These are phyloP conservation scores for Medicago arabica DNA, from an alignment of 306 rosid genomes.

Conservation along the genomic window DNA sequence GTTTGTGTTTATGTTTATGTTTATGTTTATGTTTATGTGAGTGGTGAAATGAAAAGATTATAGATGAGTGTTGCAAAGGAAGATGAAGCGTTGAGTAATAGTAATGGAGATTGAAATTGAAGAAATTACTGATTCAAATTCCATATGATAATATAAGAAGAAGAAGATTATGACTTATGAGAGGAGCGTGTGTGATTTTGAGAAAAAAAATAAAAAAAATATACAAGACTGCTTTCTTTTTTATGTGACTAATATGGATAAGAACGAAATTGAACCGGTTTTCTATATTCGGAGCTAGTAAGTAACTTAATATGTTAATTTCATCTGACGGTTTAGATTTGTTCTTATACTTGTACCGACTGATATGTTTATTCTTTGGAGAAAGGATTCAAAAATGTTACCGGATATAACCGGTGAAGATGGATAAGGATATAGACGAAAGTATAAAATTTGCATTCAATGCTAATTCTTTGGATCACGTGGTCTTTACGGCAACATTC, in stretches of 20 bases:
- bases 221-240: background rate
- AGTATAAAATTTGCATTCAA: constrained; percentile 31
- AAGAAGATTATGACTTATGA: background rate
- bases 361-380: background rate
- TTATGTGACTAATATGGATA: constrained; percentile 48
- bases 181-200: constrained; percentile 24
- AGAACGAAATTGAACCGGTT: constrained; percentile 51
- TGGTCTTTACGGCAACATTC: constrained; percentile 40
- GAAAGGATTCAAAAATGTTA: background rate
- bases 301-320: no score
- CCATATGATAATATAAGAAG: constrained; percentile 36
- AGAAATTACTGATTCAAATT: constrained; percentile 42
- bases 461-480: constrained; percentile 45
- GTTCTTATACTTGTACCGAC: background rate
- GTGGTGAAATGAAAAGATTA: no score
- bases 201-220: background rate
- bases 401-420: constrained; percentile 42
- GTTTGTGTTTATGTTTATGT: no score
- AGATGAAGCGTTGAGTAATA: background rate
- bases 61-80: background rate
- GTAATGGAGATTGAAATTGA: constrained; percentile 37
- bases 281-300: no score
- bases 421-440: constrained; percentile 43
- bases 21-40: no score
- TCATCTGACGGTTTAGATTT: constrained; percentile 48